These are phyloP conservation scores for Brassica cretica DNA, from an alignment of 345 rosid genomes.

Conservation along the genomic window DNA sequence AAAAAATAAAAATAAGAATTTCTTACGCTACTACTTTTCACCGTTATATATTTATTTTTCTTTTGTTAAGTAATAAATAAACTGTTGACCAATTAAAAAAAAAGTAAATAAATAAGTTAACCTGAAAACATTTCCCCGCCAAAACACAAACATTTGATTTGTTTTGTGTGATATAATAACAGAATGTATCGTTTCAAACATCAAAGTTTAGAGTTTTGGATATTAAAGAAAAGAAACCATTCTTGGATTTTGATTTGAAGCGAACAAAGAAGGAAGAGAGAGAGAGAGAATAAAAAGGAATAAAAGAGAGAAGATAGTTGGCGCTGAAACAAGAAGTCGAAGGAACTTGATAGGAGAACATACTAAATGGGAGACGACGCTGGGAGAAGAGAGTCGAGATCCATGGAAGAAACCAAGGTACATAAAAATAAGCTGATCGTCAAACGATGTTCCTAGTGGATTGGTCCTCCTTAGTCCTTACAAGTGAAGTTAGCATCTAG, in stretches of 20 bases:
- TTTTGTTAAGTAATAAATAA: not conserved
- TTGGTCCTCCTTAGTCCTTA: not conserved
- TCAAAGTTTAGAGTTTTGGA: not conserved
- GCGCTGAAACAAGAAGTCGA: not conserved
- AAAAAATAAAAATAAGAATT: not conserved
- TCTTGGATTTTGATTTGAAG: not conserved
- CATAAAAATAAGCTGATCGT: not conserved
- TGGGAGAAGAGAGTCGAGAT: not conserved
- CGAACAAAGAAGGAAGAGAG: not conserved
- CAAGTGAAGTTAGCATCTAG: not conserved
- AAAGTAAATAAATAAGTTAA: not conserved
- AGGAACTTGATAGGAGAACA: not conserved
- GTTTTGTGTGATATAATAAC: not conserved
- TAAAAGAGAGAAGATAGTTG: not conserved
- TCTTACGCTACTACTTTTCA: not conserved
- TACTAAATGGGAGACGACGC: not conserved
- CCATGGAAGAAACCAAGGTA: slow-evolving; percentile 9
- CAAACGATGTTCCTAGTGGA: not conserved
- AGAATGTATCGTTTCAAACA: not conserved
- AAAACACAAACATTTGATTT: not conserved
- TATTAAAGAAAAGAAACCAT: not conserved
- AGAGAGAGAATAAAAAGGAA: not conserved
- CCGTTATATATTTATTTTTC: not conserved
- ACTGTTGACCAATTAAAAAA: not conserved
- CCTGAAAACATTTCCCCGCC: not conserved